phyloP scores from a whole-genome alignment of 345 rosid species.

The Eucalyptus grandis region DNA sequence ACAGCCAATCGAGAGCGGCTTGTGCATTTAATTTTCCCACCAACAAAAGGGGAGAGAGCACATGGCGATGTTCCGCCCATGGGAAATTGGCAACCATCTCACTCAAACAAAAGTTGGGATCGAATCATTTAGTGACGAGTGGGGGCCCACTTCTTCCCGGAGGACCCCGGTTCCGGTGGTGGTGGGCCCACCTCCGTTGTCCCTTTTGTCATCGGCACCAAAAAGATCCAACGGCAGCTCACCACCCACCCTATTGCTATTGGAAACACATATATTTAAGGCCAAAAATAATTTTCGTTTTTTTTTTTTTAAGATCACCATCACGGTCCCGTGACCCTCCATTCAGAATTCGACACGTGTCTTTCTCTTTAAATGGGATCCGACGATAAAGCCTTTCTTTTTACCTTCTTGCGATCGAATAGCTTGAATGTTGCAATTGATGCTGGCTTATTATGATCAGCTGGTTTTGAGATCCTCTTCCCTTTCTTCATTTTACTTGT shows the following conservation, averaged over 20 bases:
- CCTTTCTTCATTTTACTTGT: too few relatives aligned
- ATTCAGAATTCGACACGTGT: not conserved
- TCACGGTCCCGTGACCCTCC: not conserved
- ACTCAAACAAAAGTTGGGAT: not conserved
- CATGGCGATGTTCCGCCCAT: not conserved
- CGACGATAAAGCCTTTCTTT: fast-evolving
- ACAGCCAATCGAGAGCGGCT: not conserved
- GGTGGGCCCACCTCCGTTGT: not conserved
- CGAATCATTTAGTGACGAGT: not conserved
- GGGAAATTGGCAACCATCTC: not conserved
- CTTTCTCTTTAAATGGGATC: not conserved
- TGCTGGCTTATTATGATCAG: too few relatives aligned
- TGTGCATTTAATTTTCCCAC: not conserved
- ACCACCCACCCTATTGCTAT: not conserved
- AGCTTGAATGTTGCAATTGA: not conserved
- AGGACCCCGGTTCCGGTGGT: not conserved
- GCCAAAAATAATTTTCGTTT: not conserved
- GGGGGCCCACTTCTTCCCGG: not conserved
- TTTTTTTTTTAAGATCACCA: not conserved
- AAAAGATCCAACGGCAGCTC: not conserved
- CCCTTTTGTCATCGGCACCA: not conserved
- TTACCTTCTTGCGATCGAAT: not conserved
- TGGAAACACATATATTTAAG: not conserved
- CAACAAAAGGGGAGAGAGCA: not conserved
- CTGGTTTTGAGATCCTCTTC: too few relatives aligned